A percentile compares a stretch with the other conserved stretches of the same genome.
These are phyloP conservation scores for Bjerkandera adusta DNA, from an alignment of 1,284 basidiomycete genomes.

Conservation along the genomic window DNA sequence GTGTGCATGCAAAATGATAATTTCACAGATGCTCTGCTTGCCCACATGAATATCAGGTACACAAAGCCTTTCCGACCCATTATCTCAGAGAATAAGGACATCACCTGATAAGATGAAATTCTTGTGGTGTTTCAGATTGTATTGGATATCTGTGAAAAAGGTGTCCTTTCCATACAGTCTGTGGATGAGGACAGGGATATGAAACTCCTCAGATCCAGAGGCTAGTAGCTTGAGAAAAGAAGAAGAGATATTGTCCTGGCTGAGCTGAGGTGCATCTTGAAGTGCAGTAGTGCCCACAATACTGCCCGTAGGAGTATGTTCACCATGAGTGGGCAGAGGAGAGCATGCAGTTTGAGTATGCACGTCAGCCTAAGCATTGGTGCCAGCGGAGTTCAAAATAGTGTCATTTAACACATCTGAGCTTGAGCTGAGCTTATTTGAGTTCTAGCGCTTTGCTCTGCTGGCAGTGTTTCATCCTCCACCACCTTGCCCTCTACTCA, in stretches of 20 bases:
- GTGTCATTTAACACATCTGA: no score
- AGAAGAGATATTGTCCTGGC: no score
- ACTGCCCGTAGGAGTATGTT: no score
- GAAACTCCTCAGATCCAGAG: neutral
- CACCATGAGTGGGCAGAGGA: no score
- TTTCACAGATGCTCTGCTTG: constrained; percentile 20
- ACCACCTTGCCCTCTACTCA: constrained; percentile 8
- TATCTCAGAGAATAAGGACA: constrained; percentile 17
- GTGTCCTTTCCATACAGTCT: constrained; percentile 13
- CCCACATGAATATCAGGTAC: constrained; percentile 26
- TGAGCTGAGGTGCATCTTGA: no score
- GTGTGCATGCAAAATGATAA: constrained; percentile 29
- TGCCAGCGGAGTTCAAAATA: no score
- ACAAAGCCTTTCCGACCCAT: constrained; percentile 18
- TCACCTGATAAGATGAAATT: constrained; percentile 22
- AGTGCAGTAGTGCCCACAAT: no score
- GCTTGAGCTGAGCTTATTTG: neutral
- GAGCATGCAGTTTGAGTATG: no score
- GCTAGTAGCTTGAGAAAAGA: neutral
- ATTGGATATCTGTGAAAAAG: constrained; percentile 16
- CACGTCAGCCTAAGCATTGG: no score
- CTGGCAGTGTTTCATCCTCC: no score
- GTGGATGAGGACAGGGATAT: constrained; percentile 2
- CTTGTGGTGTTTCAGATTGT: constrained; percentile 14
- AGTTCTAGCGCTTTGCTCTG: no score